Base-by-base conservation (phyloP, 495 filamentous ascomycete species). In the Xylaria castorea region DNA sequence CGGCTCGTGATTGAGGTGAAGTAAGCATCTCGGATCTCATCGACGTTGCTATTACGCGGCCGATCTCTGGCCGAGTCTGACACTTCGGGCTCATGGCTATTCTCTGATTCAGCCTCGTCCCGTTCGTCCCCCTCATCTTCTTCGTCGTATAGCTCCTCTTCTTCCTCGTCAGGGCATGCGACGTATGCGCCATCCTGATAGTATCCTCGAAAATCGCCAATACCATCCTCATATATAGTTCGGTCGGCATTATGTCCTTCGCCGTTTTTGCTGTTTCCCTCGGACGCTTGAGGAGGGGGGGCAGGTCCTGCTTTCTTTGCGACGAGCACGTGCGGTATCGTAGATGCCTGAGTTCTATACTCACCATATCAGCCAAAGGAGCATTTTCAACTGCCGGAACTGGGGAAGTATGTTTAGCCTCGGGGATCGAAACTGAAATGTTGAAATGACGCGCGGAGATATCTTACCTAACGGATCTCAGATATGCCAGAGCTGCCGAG, bases 381-480 rank as follows among this genome's bases (percentile, higher is more conserved):
- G 20, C 36, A 48, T 44, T 9, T 58, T 36, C 34, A 71, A 32
- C 60, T 51, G 36, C 25, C 34, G 48, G n/a, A 14, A 57, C 69
- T 71, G 69, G 9, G 69, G 69, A 71, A 57, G 25, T 57, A 44
- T 65, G 48, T 73, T 74, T 75, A 71, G 44, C 64, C 71, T 73
- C 74, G 74, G n/a, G 48, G 30, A 38, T 65, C 32, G 58, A 71
- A 64, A 71, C 25, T 53, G 3, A 7, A 34, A 64, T 30, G 42
- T 42, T 50, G 57, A 73, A 44, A 32, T 75, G 72, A 63, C 71
- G 69, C 57, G 78, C 75, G 55, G 36, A 74, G 76, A 38, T 32
- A 73, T 71, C 91, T 87, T 86, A 97, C 94, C 93, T 87, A 65
- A 97, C 94, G 83, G 92, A 90, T 78, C 87, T 88, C 30, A 97